Conservation (phyloP, 2,329 filamentous ascomycete species). For the Fusarium camptoceras region DNA sequence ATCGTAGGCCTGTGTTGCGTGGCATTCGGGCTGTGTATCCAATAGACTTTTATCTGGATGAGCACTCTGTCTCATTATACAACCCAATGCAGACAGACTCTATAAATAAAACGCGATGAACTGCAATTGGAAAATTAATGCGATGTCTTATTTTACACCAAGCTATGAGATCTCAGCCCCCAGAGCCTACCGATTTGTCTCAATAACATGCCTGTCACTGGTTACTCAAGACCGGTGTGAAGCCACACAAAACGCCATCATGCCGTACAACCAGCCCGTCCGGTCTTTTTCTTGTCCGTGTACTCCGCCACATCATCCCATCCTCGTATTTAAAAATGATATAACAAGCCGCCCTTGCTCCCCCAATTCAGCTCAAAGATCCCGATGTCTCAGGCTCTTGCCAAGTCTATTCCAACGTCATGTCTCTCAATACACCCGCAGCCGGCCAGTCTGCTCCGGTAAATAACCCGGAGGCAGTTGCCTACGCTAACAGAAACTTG, state of each 20-base stretch:
- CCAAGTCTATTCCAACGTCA: not conserved
- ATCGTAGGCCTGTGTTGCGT: not conserved
- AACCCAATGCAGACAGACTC: not conserved
- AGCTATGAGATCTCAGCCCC: not conserved
- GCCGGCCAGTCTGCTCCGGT: constrained; percentile 37
- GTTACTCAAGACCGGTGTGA: accelerated
- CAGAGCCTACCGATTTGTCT: not conserved
- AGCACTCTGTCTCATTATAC: not conserved
- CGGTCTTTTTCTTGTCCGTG: not conserved
- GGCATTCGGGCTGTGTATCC: not conserved
- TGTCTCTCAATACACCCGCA: constrained; percentile 38
- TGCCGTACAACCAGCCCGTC: not conserved
- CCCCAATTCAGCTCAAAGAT: not conserved
- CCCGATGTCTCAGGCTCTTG: not conserved
- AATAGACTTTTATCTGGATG: no score
- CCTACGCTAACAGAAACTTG: not conserved
- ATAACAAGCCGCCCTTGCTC: not conserved
- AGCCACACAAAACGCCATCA: not conserved
- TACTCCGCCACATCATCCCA: constrained; percentile 17
- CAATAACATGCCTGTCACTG: not conserved
- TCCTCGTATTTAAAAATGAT: not conserved
- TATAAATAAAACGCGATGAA: not conserved
- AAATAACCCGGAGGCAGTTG: constrained; percentile 29
- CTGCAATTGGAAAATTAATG: accelerated
- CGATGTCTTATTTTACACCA: no score